A percentile compares a stretch with the other conserved stretches of the same genome.
Conservation (phyloP, 2,329 filamentous ascomycete genomes). For the Stromatinia cepivora region DNA sequence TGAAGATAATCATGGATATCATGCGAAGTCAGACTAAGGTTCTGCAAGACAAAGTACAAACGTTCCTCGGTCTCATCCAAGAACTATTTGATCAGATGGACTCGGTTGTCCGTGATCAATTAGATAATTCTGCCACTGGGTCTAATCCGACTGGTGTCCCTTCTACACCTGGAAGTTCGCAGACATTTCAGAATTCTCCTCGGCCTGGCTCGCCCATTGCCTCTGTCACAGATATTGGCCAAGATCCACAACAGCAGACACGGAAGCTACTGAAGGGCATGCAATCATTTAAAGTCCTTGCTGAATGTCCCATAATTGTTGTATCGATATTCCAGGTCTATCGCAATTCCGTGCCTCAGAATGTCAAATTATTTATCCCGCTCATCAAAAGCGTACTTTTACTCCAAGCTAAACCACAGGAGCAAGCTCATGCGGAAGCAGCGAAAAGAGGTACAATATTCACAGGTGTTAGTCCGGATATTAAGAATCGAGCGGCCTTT, state of each 20-base stretch:
- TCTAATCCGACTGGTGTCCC: conserved; percentile 56
- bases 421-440: conserved; percentile 86
- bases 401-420: conserved; percentile 88
- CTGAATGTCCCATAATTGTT: conserved; percentile 97
- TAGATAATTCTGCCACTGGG: conserved; percentile 72
- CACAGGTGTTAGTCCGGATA: conserved; percentile 87
- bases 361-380: conserved; percentile 90
- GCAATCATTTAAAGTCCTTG: conserved; percentile 98
- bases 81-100: conserved; percentile 97
- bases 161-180: conserved; percentile 65
- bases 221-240: conserved; percentile 75
- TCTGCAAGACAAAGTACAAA: conserved; percentile 78
- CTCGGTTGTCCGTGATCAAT: conserved; percentile 88
- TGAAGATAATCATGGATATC: conserved; percentile 97
- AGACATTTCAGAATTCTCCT: conserved; percentile 76
- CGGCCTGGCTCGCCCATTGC: conserved; percentile 87
- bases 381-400: conserved; percentile 88
- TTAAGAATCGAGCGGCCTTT: conserved; percentile 91
- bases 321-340: conserved; percentile 98
- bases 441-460: conserved; percentile 78
- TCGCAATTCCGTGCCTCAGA: conserved; percentile 72
- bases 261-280: conserved; percentile 86
- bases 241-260: conserved; percentile 77
- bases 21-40: conserved; percentile 89
- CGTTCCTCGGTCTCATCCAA: conserved; percentile 87